Evolutionary conservation across 1,284 basidiomycete species (phyloP).

Genomic region (Microbotryomycetes sp.): DNA sequence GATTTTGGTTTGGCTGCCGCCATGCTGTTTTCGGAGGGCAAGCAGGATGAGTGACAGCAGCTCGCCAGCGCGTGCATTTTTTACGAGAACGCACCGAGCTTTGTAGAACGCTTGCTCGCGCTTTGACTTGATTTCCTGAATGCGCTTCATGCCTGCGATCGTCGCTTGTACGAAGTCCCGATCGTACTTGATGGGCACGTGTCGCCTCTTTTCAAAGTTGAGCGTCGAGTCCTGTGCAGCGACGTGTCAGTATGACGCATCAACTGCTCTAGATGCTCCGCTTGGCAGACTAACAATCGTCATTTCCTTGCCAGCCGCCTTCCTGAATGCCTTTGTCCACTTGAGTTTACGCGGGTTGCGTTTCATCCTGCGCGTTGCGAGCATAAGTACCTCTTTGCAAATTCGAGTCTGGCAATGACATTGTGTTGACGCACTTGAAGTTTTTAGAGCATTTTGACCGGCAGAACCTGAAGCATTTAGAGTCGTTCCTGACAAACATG

Average conservation of each 20-base stretch:
- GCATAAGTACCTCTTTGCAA: neutral
- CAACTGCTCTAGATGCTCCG: too few relatives aligned
- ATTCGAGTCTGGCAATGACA: neutral
- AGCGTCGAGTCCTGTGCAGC: conserved; percentile 86
- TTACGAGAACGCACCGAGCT: conserved; percentile 27
- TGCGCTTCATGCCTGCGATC: conserved; percentile 93
- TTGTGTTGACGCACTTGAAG: conserved; percentile 64
- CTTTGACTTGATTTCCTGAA: conserved; percentile 83
- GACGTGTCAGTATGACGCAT: conserved; percentile 3
- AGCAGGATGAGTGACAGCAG: neutral
- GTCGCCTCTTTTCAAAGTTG: conserved; percentile 98
- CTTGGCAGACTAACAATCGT: conserved; percentile 74
- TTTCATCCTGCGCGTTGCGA: conserved; percentile 70
- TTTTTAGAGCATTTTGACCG: conserved; percentile 97
- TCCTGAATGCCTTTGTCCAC: conserved; percentile 99
- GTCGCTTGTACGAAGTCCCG: conserved; percentile 88
- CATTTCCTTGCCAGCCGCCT: conserved; percentile 99
- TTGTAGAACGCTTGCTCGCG: conserved; percentile 98
- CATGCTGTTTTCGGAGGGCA: conserved; percentile 28
- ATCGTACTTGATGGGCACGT: conserved; percentile 96
- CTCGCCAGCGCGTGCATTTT: neutral
- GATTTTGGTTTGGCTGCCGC: conserved; percentile 29
- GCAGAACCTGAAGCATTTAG: conserved; percentile 94
- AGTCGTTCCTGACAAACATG: conserved; percentile 92
- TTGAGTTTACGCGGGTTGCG: conserved; percentile 97